Conservation (phyloP, 1,139 yeast genomes). For the Diutina pseudorugosa region DNA sequence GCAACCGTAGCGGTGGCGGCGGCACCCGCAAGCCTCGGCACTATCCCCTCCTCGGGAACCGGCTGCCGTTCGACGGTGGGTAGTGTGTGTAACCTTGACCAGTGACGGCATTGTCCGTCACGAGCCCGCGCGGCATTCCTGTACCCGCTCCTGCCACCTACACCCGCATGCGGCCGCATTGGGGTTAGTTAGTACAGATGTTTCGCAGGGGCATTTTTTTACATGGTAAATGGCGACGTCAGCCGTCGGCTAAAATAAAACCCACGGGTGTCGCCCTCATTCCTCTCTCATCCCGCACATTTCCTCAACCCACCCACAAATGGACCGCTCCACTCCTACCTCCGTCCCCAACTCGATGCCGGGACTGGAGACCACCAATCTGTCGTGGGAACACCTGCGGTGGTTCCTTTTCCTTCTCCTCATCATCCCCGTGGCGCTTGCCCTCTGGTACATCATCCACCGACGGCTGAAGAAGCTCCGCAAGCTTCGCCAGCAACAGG, state of each 20-base stretch:
- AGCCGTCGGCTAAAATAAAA: neutral
- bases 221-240: neutral
- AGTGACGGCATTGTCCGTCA: neutral
- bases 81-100: too few relatives aligned
- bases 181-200: constrained; percentile 1
- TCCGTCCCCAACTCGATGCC: constrained; percentile 2
- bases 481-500: neutral
- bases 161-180: neutral
- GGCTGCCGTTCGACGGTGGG: too few relatives aligned
- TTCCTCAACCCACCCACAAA: neutral
- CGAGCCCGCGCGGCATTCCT: neutral
- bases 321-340: neutral
- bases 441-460: neutral
- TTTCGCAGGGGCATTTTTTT: constrained; percentile 2
- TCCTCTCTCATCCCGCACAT: neutral
- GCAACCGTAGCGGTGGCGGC: too few relatives aligned
- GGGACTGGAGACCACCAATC: neutral
- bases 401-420: constrained; percentile 3
- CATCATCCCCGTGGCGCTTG: neutral
- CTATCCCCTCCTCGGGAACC: too few relatives aligned
- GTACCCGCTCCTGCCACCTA: neutral
- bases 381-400: neutral
- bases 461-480: neutral
- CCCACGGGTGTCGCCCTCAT: neutral
- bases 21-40: too few relatives aligned